These are phyloP conservation scores for Phaeomoniella chlamydospora DNA, from an alignment of 2,329 filamentous ascomycete species.

Conservation along the genomic window DNA sequence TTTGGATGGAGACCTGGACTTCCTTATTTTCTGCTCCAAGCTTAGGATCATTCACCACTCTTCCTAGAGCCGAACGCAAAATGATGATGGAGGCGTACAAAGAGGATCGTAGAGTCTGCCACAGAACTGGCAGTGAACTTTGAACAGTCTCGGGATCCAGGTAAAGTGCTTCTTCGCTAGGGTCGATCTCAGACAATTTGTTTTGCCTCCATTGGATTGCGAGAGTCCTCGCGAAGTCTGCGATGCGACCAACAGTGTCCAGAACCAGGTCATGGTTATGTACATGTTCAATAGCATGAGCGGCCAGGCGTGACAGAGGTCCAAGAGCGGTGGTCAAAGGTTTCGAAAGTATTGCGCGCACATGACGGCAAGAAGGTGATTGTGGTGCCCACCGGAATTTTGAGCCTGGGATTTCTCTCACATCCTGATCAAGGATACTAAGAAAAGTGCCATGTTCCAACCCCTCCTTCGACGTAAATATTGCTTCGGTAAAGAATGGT, in stretches of 20 bases:
- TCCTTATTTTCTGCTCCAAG: constrained; percentile 42
- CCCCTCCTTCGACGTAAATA: constrained; percentile 57
- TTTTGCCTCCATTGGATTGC: constrained; percentile 60
- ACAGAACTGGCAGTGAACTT: constrained; percentile 55
- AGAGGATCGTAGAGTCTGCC: constrained; percentile 59
- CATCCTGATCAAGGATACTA: constrained; percentile 51
- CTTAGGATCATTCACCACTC: constrained; percentile 42
- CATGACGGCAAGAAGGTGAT: constrained; percentile 42
- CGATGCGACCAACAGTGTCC: constrained; percentile 42
- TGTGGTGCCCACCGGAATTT: constrained; percentile 51
- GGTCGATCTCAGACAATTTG: constrained; percentile 59
- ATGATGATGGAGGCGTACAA: constrained; percentile 64
- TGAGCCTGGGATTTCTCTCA: constrained; percentile 36
- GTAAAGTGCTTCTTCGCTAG: constrained; percentile 46
- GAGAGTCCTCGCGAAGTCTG: constrained; percentile 51
- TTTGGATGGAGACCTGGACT: constrained; percentile 53
- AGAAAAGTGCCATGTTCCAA: constrained; percentile 67
- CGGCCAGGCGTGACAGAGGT: constrained; percentile 46
- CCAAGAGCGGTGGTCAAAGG: constrained; percentile 48
- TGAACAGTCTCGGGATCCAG: constrained; percentile 52
- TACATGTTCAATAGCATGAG: constrained; percentile 45
- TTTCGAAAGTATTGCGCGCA: constrained; percentile 40
- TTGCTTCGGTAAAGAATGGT: constrained; percentile 52
- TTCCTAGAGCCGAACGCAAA: constrained; percentile 57
- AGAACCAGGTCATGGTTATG: constrained; percentile 27